Conservation (phyloP, 768 basidiomycete species). For the Udeniomyces megalosporus region DNA sequence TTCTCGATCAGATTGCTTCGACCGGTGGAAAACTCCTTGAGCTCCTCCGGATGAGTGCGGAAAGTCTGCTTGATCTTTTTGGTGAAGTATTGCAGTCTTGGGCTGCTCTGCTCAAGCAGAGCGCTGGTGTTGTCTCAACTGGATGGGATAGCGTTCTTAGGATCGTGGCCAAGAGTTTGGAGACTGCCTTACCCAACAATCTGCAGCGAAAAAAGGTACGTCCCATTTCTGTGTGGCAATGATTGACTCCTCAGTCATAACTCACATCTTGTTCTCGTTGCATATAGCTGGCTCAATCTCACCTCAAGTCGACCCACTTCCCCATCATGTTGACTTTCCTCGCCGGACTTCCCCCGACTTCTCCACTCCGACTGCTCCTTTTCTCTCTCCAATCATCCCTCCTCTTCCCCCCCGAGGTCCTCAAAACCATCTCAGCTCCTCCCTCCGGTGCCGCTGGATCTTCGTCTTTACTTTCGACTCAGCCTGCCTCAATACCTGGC, state of each 20-base stretch:
- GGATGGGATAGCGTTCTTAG: not conserved
- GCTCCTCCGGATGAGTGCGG: not conserved
- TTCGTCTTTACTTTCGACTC: not conserved
- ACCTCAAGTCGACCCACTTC: constrained; percentile 6
- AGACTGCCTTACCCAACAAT: constrained; percentile 8
- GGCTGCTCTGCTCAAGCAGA: not conserved
- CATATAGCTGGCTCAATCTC: constrained; percentile 2
- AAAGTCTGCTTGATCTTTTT: constrained; percentile 12
- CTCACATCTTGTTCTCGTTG: not conserved
- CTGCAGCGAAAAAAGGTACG: constrained; percentile 13
- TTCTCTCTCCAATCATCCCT: constrained; percentile 4
- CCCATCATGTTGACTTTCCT: constrained; percentile 1
- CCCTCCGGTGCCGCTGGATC: not conserved
- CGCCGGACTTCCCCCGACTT: not conserved
- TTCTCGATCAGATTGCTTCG: not conserved
- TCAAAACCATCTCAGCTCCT: not conserved
- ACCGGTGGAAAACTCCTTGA: not conserved
- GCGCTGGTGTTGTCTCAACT: not conserved
- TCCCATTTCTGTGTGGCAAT: not conserved
- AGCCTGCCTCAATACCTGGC: not conserved
- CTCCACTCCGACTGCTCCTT: not conserved
- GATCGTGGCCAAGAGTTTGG: constrained; percentile 2
- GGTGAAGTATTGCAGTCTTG: constrained; percentile 6
- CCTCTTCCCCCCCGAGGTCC: constrained; percentile 13
- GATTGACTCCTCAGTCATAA: no score